Percentiles rank a stretch among this genome's conserved stretches.
phyloP scores from a whole-genome alignment of 176 grass and related monocot species.

The Canna indica region DNA sequence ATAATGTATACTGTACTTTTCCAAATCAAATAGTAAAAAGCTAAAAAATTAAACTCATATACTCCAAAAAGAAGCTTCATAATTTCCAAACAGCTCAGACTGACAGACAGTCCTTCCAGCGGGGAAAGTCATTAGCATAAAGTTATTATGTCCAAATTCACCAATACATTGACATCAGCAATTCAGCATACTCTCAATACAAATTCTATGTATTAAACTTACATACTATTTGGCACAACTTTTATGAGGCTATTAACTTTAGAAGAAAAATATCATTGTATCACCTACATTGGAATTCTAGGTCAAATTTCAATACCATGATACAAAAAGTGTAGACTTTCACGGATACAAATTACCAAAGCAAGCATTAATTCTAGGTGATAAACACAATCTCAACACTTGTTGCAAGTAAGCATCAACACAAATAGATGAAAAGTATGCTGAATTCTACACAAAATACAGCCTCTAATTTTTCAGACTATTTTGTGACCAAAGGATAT shows the following conservation, averaged over 20 bases:
- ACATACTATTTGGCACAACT: no score
- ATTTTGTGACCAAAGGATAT: not conserved
- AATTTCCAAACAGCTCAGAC: not conserved
- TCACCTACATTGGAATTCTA: no score
- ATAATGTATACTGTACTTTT: not conserved
- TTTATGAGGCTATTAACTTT: no score
- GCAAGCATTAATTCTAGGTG: not conserved
- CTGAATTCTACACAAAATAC: not conserved
- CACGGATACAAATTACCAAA: not conserved
- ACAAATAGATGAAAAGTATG: not conserved
- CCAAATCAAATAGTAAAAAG: conserved; percentile 3
- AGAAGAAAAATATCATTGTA: no score
- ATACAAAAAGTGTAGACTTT: no score
- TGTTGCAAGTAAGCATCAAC: not conserved
- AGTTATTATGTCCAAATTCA: no score
- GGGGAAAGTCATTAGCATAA: not conserved
- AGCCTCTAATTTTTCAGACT: not conserved
- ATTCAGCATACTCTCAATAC: no score
- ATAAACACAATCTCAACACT: not conserved
- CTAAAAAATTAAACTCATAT: not conserved
- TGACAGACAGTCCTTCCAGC: not conserved
- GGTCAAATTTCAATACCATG: no score
- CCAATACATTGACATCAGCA: no score
- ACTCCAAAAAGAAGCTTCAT: not conserved
- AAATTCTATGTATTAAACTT: no score